These are phyloP conservation scores for Croton laevigatus DNA, from an alignment of 441 rosid species.

Conservation along the genomic window DNA sequence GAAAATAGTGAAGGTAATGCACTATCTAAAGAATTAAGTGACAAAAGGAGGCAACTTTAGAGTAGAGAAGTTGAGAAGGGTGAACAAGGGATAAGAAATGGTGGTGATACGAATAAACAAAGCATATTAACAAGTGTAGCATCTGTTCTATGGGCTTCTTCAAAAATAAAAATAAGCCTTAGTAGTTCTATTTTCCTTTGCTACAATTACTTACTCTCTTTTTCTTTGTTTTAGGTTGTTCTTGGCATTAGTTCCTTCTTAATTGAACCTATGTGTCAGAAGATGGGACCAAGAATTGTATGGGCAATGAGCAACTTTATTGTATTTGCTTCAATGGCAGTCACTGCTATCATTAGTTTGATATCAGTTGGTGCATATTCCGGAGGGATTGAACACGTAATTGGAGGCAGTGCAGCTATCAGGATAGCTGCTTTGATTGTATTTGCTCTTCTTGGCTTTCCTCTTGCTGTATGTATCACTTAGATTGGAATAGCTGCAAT, in stretches of 20 bases:
- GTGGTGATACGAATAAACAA: neutral
- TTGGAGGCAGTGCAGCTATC: slow-evolving; percentile 60
- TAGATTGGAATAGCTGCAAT: neutral
- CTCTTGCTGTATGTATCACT: slow-evolving; percentile 76
- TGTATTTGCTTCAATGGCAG: slow-evolving; percentile 83
- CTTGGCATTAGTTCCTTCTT: slow-evolving; percentile 90
- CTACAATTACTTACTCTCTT: slow-evolving; percentile 12
- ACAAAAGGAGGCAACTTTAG: neutral
- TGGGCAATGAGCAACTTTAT: slow-evolving; percentile 89
- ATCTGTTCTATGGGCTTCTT: neutral
- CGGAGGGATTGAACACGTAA: slow-evolving; percentile 49
- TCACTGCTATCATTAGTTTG: slow-evolving; percentile 72
- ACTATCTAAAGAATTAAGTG: neutral
- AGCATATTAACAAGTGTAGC: neutral
- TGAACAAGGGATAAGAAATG: neutral
- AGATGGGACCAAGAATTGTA: slow-evolving; percentile 70
- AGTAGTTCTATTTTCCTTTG: slow-evolving; percentile 6
- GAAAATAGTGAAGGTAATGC: neutral
- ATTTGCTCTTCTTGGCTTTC: slow-evolving; percentile 89
- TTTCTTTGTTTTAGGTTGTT: slow-evolving; percentile 57
- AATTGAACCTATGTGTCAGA: slow-evolving; percentile 84
- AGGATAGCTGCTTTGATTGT: slow-evolving; percentile 70
- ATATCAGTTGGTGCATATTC: slow-evolving; percentile 53
- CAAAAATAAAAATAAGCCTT: neutral
- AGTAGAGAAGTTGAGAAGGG: neutral